These are phyloP conservation scores for Candida nitratophila DNA, from an alignment of 805 yeast species.

Conservation along the genomic window DNA sequence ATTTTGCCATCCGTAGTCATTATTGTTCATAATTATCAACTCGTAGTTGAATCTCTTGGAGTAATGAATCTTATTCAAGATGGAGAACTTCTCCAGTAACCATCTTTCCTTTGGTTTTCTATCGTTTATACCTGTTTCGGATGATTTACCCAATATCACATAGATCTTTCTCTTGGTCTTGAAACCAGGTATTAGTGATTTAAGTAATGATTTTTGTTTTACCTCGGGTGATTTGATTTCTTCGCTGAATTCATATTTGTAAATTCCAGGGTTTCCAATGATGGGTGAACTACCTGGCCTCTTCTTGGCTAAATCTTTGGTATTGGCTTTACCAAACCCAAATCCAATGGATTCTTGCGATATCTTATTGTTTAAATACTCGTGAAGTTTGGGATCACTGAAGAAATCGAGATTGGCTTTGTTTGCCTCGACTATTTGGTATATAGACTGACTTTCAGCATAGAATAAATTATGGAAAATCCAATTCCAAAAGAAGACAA, in stretches of 20 bases:
- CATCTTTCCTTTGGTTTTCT: constrained; percentile 34
- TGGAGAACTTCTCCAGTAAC: constrained; percentile 41
- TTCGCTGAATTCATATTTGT: constrained; percentile 6
- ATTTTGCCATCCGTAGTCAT: constrained; percentile 19
- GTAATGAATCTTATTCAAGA: constrained; percentile 40
- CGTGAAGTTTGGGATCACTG: constrained; percentile 10
- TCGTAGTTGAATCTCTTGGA: constrained; percentile 44
- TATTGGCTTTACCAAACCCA: constrained; percentile 7
- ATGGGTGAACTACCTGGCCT: constrained; percentile 23
- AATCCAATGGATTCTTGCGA: constrained; percentile 17
- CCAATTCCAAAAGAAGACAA: not conserved
- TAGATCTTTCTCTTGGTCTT: constrained; percentile 26
- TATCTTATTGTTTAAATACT: constrained; percentile 16
- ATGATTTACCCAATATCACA: constrained; percentile 31
- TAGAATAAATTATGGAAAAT: not conserved
- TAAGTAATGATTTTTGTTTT: not conserved
- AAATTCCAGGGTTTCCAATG: constrained; percentile 20
- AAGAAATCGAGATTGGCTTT: not conserved
- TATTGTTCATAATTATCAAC: constrained; percentile 27
- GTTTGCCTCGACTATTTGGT: not conserved
- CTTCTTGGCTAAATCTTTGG: constrained; percentile 4
- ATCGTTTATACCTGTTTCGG: constrained; percentile 32
- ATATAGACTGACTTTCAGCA: not conserved
- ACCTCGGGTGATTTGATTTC: no score
- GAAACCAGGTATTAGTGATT: not conserved